Percentiles rank a stretch among this genome's conserved stretches.
These are phyloP conservation scores for Alnus rubra DNA, from an alignment of 306 rosid genomes.

Conservation along the genomic window DNA sequence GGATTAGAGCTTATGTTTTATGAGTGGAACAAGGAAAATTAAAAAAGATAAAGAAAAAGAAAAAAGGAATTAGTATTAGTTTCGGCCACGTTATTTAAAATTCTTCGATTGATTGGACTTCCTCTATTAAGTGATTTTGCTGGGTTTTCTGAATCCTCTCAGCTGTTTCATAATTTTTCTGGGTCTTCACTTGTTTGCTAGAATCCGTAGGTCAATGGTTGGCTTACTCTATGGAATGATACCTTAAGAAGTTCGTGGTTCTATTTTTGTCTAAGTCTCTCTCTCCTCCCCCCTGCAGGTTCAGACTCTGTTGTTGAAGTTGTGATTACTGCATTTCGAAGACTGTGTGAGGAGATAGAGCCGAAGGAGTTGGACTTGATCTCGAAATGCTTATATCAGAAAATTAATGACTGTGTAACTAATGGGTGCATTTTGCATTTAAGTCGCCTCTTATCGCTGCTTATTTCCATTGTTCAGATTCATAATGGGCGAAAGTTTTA, in stretches of 20 bases:
- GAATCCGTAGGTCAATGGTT: neutral
- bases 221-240: neutral
- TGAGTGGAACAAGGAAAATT: neutral
- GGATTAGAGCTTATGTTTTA: neutral
- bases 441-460: conserved; percentile 50
- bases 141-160: neutral
- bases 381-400: conserved; percentile 58
- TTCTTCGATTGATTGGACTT: neutral
- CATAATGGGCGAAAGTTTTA: conserved; percentile 53
- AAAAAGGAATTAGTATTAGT: neutral
- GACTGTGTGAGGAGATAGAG: conserved; percentile 68
- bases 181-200: neutral
- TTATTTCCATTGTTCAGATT: conserved; percentile 51
- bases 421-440: conserved; percentile 42
- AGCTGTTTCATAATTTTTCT: neutral
- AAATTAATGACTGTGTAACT: conserved; percentile 39
- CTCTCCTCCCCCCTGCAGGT: conserved; percentile 41
- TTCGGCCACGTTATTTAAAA: too few relatives aligned
- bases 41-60: too few relatives aligned
- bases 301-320: conserved; percentile 52
- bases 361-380: conserved; percentile 61
- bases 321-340: conserved; percentile 47
- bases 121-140: neutral
- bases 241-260: conserved; percentile 14
- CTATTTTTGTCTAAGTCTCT: conserved; percentile 21